Percentiles rank a stretch among this genome's conserved stretches.
phyloP scores from a whole-genome alignment of 2,329 filamentous ascomycete genomes.

The Clonostachys sp. region DNA sequence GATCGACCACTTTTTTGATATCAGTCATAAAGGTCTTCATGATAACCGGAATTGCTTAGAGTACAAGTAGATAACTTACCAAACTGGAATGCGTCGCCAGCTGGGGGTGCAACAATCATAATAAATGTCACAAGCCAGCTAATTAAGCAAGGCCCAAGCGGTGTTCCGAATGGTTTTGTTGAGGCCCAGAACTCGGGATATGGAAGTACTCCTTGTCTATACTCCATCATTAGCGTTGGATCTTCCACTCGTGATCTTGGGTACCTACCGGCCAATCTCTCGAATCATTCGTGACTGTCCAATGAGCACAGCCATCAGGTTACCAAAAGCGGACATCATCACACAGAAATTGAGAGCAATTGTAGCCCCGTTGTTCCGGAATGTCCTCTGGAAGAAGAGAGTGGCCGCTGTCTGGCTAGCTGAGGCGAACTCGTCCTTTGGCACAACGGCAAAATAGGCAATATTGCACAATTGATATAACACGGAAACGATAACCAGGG shows the following conservation, averaged over 20 bases:
- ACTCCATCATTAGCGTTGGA: no score
- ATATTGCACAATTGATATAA: constrained; percentile 62
- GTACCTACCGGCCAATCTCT: constrained; percentile 41
- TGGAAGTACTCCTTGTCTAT: constrained; percentile 53
- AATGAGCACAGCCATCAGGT: constrained; percentile 50
- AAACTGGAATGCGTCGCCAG: constrained; percentile 62
- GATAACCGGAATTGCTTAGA: no score
- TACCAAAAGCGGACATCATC: constrained; percentile 52
- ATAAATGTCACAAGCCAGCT: constrained; percentile 54
- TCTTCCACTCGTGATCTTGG: no score
- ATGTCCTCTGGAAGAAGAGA: constrained; percentile 58
- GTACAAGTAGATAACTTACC: constrained; percentile 3
- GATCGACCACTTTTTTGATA: constrained; percentile 37
- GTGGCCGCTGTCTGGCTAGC: constrained; percentile 57
- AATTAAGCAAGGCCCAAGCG: constrained; percentile 51
- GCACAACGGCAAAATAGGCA: constrained; percentile 60
- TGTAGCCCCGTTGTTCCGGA: constrained; percentile 45
- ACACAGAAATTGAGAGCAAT: constrained; percentile 54
- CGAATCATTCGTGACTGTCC: constrained; percentile 52
- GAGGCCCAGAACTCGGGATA: constrained; percentile 59
- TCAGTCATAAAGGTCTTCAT: no score
- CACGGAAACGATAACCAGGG: constrained; percentile 52
- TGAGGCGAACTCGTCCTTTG: constrained; percentile 50
- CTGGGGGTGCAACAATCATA: constrained; percentile 56
- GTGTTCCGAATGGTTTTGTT: constrained; percentile 59